Base-by-base conservation (phyloP, 345 rosid genomes). In the Citrus medica region DNA sequence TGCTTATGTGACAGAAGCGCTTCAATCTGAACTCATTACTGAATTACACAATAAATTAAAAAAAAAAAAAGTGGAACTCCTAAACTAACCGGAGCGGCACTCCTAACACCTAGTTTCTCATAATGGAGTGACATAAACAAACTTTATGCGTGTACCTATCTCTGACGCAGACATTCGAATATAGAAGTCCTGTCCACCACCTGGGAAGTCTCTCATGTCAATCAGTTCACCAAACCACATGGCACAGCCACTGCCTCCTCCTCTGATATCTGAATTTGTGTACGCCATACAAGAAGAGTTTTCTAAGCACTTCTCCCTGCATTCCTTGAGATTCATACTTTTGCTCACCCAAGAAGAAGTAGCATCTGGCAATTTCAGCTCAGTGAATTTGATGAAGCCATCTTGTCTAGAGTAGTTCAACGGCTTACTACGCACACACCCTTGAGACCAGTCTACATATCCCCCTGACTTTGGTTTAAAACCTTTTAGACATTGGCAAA, bases 211-310 rank as follows among this genome's bases (percentile, higher is more conserved):
- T 9, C 46, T 40, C 46, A 40, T 40, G 46, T 40, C 46, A 40
- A 40, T 40, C 46, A 40, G 46, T 40, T 40, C 46, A 40, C 46
- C 46, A 40, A 40, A 40, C 46, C 46, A 40, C 46, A 40, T 9
- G 13, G 46, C 46, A 9, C 46, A 42, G 4, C 51, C 51, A 42
- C 78, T 74, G 21, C 83, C 89, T 73, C 76, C 81, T 58, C 69
- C 82, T 48, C 35, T 76, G 13, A 86, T 70, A 62, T 84, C 76
- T 3, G 79, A 62, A 63, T 63, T 46, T 77, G 86, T 76, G 67
- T 84, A 88, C 46, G 87, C 88, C 10, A 58, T 79, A 21, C 88
- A 88, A 24, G 85, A 83, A 76, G 89, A 86, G 24, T 86, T 84
- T 42, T 75, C 33, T 30, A 71, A 64, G 77, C 89, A 88, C 72